Percentiles rank a stretch among this genome's conserved stretches.
Conservation (phyloP, 177 flowering plant genomes). For the Vitis hybrid region DNA sequence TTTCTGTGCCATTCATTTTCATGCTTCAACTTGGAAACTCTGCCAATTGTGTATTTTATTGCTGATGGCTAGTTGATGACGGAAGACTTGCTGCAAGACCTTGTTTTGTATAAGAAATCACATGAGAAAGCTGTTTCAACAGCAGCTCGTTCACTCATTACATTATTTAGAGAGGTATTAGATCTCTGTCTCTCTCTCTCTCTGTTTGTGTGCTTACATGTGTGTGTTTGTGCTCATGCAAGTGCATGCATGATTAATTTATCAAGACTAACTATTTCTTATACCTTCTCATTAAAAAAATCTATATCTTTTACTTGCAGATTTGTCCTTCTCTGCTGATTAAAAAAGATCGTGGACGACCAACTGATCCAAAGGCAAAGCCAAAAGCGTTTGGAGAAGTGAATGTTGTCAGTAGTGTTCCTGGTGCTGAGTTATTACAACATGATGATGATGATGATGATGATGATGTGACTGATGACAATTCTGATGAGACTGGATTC, state of each 20-base stretch:
- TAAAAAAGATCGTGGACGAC: constrained; percentile 92
- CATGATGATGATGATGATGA: constrained; percentile 23
- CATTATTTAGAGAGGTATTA: constrained; percentile 79
- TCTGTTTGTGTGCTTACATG: not conserved
- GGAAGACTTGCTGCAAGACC: constrained; percentile 95
- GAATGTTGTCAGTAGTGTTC: constrained; percentile 54
- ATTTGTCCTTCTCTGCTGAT: constrained; percentile 77
- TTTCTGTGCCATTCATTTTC: not conserved
- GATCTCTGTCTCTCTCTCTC: not conserved
- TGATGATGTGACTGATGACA: constrained; percentile 4
- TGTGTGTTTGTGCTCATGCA: not conserved
- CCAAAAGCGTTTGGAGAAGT: constrained; percentile 91
- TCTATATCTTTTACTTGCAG: constrained; percentile 35
- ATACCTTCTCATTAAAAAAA: too few relatives aligned
- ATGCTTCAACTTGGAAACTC: not conserved
- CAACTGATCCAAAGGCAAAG: constrained; percentile 72
- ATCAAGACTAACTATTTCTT: not conserved
- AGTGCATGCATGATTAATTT: not conserved
- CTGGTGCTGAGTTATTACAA: constrained; percentile 70
- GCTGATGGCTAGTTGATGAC: constrained; percentile 70
- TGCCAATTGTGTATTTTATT: constrained; percentile 1
- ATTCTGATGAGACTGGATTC: constrained; percentile 15
- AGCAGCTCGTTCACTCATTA: constrained; percentile 83
- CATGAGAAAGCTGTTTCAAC: constrained; percentile 86
- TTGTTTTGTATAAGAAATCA: constrained; percentile 79